Conservation (phyloP, 2,329 filamentous ascomycete genomes). For the Aspergillus terreus region DNA sequence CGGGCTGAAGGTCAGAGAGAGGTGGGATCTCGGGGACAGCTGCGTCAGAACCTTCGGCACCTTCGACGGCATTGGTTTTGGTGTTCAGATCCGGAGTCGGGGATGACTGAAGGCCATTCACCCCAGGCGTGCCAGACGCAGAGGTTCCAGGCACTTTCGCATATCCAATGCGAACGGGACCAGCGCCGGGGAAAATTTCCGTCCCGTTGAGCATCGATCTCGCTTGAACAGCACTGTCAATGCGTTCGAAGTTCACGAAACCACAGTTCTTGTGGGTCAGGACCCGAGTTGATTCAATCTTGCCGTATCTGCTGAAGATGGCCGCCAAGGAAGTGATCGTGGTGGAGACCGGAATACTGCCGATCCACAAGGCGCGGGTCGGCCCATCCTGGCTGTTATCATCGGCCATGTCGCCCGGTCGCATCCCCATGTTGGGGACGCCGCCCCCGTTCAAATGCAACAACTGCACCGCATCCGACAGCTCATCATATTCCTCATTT, state of each 20-base stretch:
- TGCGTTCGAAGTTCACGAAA: conserved; percentile 93
- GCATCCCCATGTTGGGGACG: conserved; percentile 56
- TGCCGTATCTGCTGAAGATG: conserved; percentile 91
- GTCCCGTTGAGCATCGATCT: conserved; percentile 88
- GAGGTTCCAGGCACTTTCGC: conserved; percentile 91
- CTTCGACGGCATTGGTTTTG: conserved; percentile 29
- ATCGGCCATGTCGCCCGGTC: conserved; percentile 64
- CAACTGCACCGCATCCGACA: conserved; percentile 76
- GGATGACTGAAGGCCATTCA: conserved; percentile 82
- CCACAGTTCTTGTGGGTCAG: conserved; percentile 98
- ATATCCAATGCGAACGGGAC: conserved; percentile 92
- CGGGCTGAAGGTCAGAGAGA: conserved; percentile 71
- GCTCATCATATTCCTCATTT: conserved; percentile 72
- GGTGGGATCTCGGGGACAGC: conserved; percentile 59
- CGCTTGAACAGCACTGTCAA: conserved; percentile 86
- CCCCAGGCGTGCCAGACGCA: conserved; percentile 73
- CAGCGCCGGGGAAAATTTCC: conserved; percentile 96
- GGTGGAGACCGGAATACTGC: conserved; percentile 94
- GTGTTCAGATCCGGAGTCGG: conserved; percentile 83
- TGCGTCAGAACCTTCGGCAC: conserved; percentile 28
- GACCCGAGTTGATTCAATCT: conserved; percentile 86
- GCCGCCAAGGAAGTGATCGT: conserved; percentile 92
- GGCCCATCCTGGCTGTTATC: conserved; percentile 82
- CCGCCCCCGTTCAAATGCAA: conserved; percentile 58
- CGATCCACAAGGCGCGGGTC: conserved; percentile 92